Conservation (phyloP, 768 basidiomycete species). For the Austroboletus eburneus region DNA sequence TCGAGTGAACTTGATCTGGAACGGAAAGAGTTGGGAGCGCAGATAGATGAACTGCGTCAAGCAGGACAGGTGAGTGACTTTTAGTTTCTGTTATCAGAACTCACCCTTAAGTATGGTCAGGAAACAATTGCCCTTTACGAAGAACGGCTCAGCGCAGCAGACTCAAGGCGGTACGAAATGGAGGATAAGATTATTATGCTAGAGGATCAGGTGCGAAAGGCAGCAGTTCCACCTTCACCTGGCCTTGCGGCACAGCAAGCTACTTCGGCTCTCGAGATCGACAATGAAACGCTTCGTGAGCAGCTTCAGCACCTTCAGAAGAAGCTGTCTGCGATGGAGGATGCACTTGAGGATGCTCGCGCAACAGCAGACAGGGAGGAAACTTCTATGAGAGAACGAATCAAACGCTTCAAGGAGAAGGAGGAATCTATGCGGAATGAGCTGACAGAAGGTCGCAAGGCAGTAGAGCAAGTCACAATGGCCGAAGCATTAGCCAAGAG, state of each 20-base stretch:
- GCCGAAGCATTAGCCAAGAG: conserved; percentile 58
- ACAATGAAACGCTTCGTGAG: conserved; percentile 88
- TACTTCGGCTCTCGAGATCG: conserved; percentile 81
- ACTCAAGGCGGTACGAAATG: conserved; percentile 71
- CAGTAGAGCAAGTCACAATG: conserved; percentile 59
- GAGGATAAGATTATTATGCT: conserved; percentile 60
- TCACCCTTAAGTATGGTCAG: conserved; percentile 35
- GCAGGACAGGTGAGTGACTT: conserved; percentile 73
- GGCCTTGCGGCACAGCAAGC: conserved; percentile 36
- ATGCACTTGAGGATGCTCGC: conserved; percentile 75
- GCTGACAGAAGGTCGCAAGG: conserved; percentile 56
- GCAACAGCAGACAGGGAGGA: conserved; percentile 75
- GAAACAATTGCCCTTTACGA: conserved; percentile 96
- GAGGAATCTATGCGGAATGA: conserved; percentile 72
- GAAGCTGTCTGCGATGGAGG: conserved; percentile 73
- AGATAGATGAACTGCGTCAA: conserved; percentile 80
- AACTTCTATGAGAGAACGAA: conserved; percentile 50
- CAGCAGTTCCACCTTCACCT: conserved; percentile 31
- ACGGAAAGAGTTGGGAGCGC: conserved; percentile 58
- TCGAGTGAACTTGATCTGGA: conserved; percentile 52
- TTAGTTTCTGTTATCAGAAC: neutral
- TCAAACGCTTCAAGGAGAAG: conserved; percentile 68
- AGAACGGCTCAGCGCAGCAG: conserved; percentile 70
- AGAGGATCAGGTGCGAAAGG: conserved; percentile 45
- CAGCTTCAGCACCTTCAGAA: conserved; percentile 86